Conservation (phyloP, 257 asterid genomes). For the Nicotiana otophora region DNA sequence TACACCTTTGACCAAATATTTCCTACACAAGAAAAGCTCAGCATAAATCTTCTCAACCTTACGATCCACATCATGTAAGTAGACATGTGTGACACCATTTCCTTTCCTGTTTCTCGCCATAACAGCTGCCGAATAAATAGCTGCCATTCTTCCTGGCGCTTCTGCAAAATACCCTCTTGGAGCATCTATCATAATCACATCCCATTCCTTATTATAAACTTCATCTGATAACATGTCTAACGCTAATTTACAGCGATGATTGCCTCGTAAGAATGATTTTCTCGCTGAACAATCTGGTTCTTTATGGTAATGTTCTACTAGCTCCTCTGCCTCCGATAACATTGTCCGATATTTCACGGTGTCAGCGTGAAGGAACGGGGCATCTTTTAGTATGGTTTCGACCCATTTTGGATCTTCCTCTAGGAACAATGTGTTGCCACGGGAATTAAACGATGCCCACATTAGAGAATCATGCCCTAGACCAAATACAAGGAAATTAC, state of each 20-base stretch:
- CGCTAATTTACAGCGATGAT: constrained; percentile 59
- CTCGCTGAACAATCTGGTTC: constrained; percentile 53
- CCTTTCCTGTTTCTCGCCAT: constrained; percentile 69
- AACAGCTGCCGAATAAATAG: constrained; percentile 79
- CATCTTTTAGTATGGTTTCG: constrained; percentile 43
- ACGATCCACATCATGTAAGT: constrained; percentile 78
- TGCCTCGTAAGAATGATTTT: constrained; percentile 54
- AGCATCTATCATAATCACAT: constrained; percentile 84
- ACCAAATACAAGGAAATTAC: constrained; percentile 78
- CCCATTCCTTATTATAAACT: constrained; percentile 82
- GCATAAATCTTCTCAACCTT: constrained; percentile 69
- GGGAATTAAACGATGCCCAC: constrained; percentile 76
- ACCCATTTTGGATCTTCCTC: constrained; percentile 90
- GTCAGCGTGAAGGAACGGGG: constrained; percentile 53
- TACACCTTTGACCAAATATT: constrained; percentile 45
- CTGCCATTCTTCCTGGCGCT: constrained; percentile 95
- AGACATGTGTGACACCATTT: constrained; percentile 66
- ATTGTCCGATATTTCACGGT: constrained; percentile 61
- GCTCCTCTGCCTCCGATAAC: constrained; percentile 50
- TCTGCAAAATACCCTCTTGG: constrained; percentile 76
- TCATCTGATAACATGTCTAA: constrained; percentile 59
- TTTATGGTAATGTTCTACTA: constrained; percentile 26
- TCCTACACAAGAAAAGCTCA: constrained; percentile 56
- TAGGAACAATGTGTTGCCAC: constrained; percentile 67
- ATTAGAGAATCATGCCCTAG: constrained; percentile 85